Evolutionary conservation across 495 filamentous ascomycete genomes (phyloP), one percentile per base, ranked within the genome.

Genomic region (Aspergillus taichungensis): DNA sequence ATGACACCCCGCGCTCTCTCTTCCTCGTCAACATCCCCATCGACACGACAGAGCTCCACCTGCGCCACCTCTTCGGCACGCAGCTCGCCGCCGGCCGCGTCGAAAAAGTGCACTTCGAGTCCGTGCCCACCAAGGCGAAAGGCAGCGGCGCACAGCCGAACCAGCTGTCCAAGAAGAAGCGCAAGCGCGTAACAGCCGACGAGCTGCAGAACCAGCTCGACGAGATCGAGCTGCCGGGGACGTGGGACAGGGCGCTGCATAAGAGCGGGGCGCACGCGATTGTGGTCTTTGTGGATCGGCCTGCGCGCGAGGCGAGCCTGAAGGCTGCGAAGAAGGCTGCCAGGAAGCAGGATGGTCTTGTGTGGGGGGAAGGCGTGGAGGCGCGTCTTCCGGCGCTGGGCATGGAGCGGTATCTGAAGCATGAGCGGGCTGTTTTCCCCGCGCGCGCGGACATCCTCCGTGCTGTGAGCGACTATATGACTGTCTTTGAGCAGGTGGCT

Each of bases 11-110:
- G 14, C 81, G 88, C 46, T 85, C 83, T 37, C 74, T 98, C 18
- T 98, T 95, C 67, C 56, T 90, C 14, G 82, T 88, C 49, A 97
- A 98, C 59, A 58, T 91, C 6, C 94, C 92, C 30, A 69, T 88
- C 52, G 91, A 96, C 62, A 80, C 85, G 44, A 94, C 86, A 31
- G 79, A 85, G 39, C 54, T 65, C 0, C 87, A 92, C 54, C 65
- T 97, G 12, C 82, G 87, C 32, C 70, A 76, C 44, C 66, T 98
- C 0, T 88, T 95, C 52, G 66, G 76, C 0, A 68, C 69, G 0
- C 73, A 87, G 34, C 71, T 92, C 24, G 81, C 86, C 29, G 78
- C 79, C 5, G 85, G 83, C 24, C 75, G 82, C 35, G 80, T 98
- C 32, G 87, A 94, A 63, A 69, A 66, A 38, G 82, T 87, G 3